These are phyloP conservation scores for Mesembryanthemum crystallinum DNA, from an alignment of 148 eudicot species.

Conservation along the genomic window DNA sequence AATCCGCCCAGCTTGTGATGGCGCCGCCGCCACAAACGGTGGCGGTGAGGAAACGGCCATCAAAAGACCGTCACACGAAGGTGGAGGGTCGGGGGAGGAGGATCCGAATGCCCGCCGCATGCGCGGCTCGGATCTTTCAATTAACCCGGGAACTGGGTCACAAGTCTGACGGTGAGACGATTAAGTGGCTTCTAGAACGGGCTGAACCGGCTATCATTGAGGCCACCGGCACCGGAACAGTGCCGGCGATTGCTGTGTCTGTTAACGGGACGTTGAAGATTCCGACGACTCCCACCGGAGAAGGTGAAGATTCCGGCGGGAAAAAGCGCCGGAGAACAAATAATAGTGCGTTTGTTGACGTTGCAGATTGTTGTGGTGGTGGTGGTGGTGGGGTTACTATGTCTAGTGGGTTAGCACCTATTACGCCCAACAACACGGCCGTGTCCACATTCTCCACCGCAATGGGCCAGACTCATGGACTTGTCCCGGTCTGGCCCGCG, in stretches of 20 bases:
- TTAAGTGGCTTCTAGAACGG: slow-evolving; percentile 72
- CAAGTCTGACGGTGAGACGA: slow-evolving; percentile 79
- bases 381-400: slow-evolving; percentile 12
- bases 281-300: slow-evolving; percentile 45
- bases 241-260: slow-evolving; percentile 92
- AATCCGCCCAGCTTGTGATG: slow-evolving; percentile 2
- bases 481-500: slow-evolving; percentile 64
- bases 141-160: slow-evolving; percentile 78
- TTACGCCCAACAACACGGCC: slow-evolving; percentile 36
- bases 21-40: neutral
- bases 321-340: slow-evolving; percentile 41
- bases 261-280: slow-evolving; percentile 80
- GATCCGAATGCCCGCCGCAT: slow-evolving; percentile 83
- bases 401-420: slow-evolving; percentile 51
- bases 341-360: slow-evolving; percentile 57
- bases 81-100: slow-evolving; percentile 89
- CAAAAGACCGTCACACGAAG: slow-evolving; percentile 90
- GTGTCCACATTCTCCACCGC: no score
- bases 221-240: slow-evolving; percentile 87
- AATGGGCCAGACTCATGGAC: slow-evolving; percentile 36
- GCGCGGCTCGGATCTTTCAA: slow-evolving; percentile 89
- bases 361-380: slow-evolving; percentile 16
- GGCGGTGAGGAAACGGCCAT: slow-evolving; percentile 40
- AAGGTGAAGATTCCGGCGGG: slow-evolving; percentile 20
- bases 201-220: slow-evolving; percentile 85